These are phyloP conservation scores for Ormosia semicastrata DNA, from an alignment of 306 rosid genomes.

Conservation along the genomic window DNA sequence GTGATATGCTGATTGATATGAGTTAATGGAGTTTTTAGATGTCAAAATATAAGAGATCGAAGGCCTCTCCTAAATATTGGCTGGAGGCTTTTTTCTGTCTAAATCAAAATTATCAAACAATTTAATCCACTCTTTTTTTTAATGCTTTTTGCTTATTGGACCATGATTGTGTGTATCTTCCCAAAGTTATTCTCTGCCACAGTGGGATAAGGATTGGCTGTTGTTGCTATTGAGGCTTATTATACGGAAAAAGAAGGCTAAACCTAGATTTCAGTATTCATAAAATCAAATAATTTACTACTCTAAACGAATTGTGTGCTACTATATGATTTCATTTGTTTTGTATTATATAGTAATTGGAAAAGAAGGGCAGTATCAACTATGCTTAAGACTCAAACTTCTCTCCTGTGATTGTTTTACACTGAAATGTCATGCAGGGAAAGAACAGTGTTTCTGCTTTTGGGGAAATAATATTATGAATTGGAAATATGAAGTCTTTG, in stretches of 20 bases:
- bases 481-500: background rate
- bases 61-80: background rate
- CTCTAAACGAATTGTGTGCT: background rate
- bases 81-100: background rate
- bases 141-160: background rate
- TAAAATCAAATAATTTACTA: background rate
- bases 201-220: background rate
- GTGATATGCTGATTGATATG: background rate
- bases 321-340: background rate
- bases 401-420: background rate
- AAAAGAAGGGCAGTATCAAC: conserved; percentile 8
- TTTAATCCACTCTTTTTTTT: background rate
- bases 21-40: background rate
- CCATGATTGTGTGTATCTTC: background rate
- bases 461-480: background rate
- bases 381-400: background rate
- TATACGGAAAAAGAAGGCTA: background rate
- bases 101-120: background rate
- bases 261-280: background rate
- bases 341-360: background rate
- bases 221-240: background rate
- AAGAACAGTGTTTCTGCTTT: background rate
- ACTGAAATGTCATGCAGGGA: background rate
- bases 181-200: background rate
- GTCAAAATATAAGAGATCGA: background rate